These are phyloP conservation scores for Trypanosoma mega DNA, from an alignment of 208 protist genomes.

Conservation along the genomic window DNA sequence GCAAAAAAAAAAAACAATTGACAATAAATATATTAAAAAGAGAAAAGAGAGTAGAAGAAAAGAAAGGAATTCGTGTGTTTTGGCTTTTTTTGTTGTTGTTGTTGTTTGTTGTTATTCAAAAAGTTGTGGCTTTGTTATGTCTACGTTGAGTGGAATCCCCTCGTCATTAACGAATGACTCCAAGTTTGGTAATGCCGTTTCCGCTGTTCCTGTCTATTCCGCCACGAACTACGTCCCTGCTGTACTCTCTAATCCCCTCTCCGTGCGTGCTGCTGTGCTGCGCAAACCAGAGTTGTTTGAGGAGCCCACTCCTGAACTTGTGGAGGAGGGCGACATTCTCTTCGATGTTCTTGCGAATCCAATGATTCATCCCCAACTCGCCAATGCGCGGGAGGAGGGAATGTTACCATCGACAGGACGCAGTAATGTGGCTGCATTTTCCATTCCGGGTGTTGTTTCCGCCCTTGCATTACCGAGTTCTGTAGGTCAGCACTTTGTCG, in stretches of 20 bases:
- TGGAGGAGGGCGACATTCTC: conserved; percentile 76
- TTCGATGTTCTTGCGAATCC: conserved; percentile 45
- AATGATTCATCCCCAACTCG: conserved; percentile 7
- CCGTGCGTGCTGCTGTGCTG: conserved; percentile 52
- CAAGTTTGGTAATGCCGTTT: not conserved
- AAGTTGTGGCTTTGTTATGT: not conserved
- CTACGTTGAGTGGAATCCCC: not conserved
- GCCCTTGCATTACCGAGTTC: conserved; percentile 49
- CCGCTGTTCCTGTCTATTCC: conserved; percentile 6
- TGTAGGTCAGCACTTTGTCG: conserved; percentile 48
- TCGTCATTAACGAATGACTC: not conserved
- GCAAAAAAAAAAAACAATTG: no score
- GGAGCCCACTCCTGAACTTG: conserved; percentile 29
- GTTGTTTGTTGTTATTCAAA: no score
- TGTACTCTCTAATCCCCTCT: conserved; percentile 50
- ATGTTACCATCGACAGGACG: not conserved
- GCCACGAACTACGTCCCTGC: conserved; percentile 29
- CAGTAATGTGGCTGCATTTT: conserved; percentile 8
- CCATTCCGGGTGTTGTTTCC: conserved; percentile 33
- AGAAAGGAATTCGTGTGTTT: no score
- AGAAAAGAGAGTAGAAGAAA: not conserved
- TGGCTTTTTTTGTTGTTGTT: no score
- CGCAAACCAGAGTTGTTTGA: conserved; percentile 44
- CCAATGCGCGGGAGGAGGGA: not conserved
- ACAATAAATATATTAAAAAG: no score